Evolutionary conservation across 768 basidiomycete genomes (phyloP), one percentile per base, ranked within the genome.

Genomic region (Russula earlei): DNA sequence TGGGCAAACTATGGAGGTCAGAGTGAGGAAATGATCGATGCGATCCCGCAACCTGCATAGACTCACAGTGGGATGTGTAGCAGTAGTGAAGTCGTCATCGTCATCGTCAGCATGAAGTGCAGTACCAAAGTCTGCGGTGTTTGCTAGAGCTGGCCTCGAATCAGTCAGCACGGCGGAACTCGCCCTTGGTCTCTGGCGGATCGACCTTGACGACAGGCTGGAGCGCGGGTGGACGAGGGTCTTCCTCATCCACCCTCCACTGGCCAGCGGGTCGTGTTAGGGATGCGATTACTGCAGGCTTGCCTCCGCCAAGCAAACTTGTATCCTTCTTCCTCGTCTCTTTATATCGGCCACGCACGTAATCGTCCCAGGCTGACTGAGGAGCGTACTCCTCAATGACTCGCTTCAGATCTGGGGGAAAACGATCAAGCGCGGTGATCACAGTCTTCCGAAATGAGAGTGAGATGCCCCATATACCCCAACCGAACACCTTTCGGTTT

Each of bases 401-500:
- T 1, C 76, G 73, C 24, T 82, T 77, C 22, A 96, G 75, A 29
- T 93, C 91, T 15, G 79, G 75, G 0, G 94, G 91, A 71, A 90
- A 93, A 50, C 88, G 84, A 20, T 91, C 85, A 56, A 98, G 78
- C 9, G 94, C 88, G 54, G 83, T 82, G 67, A 96, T 85, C 19
- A 96, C 84, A 65, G n/a, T 98, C 95, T 69, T 97, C 96, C 0
- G 93, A 85, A 63, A 99, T 91, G 62, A 97, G 82, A 12, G 87
- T 89, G 15, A 98, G 78, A 68, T 99, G 94, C 0, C 95, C 95
- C 95, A 98, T 98, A 71, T 91, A 95, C 3, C 93, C 94, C 41
- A 95, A 69, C 27, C 94, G 82, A 34, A 87, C 78, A 20, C 86
- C 82, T 64, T 88, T 86, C 9, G 84, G 82, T 67, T 85, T 84